These are phyloP conservation scores for Diaporthe sp. DNA, from an alignment of 2,329 filamentous ascomycete species.

Conservation along the genomic window DNA sequence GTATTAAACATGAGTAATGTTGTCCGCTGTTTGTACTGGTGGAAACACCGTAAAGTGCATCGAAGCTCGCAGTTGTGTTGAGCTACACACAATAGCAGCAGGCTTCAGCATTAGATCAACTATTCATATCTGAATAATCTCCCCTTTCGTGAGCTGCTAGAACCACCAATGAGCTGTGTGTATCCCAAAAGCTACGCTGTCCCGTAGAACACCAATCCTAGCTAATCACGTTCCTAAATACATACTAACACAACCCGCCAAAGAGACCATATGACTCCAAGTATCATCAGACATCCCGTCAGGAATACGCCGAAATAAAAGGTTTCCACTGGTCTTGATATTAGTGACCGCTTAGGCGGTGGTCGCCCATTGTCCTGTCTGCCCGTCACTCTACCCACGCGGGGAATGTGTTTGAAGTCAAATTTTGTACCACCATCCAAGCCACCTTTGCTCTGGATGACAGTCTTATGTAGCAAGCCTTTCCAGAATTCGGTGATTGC, in stretches of 20 bases:
- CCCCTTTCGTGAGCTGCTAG: too few relatives aligned
- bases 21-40: too few relatives aligned
- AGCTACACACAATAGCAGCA: too few relatives aligned
- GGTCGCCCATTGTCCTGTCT: not conserved
- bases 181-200: too few relatives aligned
- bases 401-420: not conserved
- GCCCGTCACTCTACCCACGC: not conserved
- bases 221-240: too few relatives aligned
- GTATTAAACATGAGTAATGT: too few relatives aligned
- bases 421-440: constrained; percentile 1
- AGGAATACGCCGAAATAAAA: not conserved
- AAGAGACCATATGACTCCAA: not conserved
- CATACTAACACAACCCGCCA: not conserved
- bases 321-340: not conserved
- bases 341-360: not conserved
- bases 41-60: too few relatives aligned
- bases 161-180: too few relatives aligned
- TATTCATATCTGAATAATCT: too few relatives aligned
- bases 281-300: not conserved
- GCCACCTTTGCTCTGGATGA: not conserved
- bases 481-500: not conserved
- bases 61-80: too few relatives aligned
- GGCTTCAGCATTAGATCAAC: too few relatives aligned
- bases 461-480: not conserved
- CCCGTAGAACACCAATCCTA: too few relatives aligned